Evolutionary conservation across 2,329 filamentous ascomycete genomes (phyloP), one percentile per base, ranked within the genome.

Genomic region (Curvularia sp.): DNA sequence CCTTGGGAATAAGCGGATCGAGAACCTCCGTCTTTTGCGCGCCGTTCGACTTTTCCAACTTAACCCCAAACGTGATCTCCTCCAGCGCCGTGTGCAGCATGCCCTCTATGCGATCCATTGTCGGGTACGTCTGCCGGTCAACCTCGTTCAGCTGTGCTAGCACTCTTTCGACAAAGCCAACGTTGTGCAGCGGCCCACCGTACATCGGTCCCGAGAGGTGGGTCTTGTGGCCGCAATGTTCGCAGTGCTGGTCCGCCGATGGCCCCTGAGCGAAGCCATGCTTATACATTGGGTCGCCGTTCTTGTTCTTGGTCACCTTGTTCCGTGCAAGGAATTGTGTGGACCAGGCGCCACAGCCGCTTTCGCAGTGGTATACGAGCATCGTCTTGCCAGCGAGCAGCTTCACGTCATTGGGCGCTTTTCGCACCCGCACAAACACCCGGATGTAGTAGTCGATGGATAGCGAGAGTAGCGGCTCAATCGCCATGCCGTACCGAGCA

Each of bases 371-470:
- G 78, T 97, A 97, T 0, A 96, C 88, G 7, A 96, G 64, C 93
- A 99, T 97, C 0, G 91, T 95, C 77, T 94, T 97, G 34, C 92
- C 90, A 2, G 92, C 91, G 19, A 93, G 83, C 63, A 96, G 93
- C 76, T 98, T 99, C 73, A 97, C 93, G 53, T 92, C 89, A 3
- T 89, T 89, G 0, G 93, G 91, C 3, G 91, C 92, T 66, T 87
- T 91, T 59, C 86, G 84, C 34, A 99, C 85, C 19, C 89, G 87
- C 45, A 99, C 89, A 73, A 98, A 99, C 2, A 97, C 84, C 45
- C 96, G 87, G 19, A 89, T 88, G 74, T 99, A 99, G 76, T 96
- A 99, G 77, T 99, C 95, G 61, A 98, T 97, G 2, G 92, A 97
- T 1, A 99, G 84, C 5, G 92, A 97, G 10, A 99, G 84, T 3